Evolutionary conservation across 192 early-diverging fungal species (phyloP), one percentile per base, ranked within the genome.

Genomic region (Coemansia sp.): DNA sequence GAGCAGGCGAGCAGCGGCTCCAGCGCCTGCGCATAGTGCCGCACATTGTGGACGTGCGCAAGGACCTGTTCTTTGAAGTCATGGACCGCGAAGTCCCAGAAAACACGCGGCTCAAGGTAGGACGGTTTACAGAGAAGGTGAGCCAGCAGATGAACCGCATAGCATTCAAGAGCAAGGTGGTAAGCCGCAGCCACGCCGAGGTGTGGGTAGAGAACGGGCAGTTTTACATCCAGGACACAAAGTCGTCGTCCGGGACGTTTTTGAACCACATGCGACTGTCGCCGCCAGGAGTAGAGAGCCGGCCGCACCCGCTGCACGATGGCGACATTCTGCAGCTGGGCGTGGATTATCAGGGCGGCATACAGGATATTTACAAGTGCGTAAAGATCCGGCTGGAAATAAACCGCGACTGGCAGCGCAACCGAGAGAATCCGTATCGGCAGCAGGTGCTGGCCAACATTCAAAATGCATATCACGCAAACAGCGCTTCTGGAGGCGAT

Each of bases 201-300:
- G 86, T 98, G 47, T 97, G 91, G 87, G 82, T 83, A 8, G 88
- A 92, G 51, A 80, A 81, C 60, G 86, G 85, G 3, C 83, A 96
- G 91, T 84, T 99, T 46, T 97, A 78, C 63, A 88, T 97, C 58
- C 86, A 87, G 61, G 97, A 99, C 73, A 93, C 91, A 40, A 94
- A 92, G 56, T 93, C 90, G 19, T 99, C 95, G 3, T 97, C 95
- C 23, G 97, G 97, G 9, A 99, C 97, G 12, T 99, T 97, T 60
- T 78, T 99, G 30, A 99, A 99, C 79, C 88, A 94, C 72, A 85
- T 90, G 72, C 78, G 97, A n/a, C 75, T 99, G 14, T 88, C 87
- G 42, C 87, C 94, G 13, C 89, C 93, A 16, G 86, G 86, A 3
- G 83, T 90, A 45, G 93, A 94, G 70, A 92, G 89, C 41, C 67